A percentile compares a stretch with the other conserved stretches of the same genome.
Evolutionary conservation across 768 basidiomycete genomes (phyloP).

Genomic region (Leccinum subgranulosum): DNA sequence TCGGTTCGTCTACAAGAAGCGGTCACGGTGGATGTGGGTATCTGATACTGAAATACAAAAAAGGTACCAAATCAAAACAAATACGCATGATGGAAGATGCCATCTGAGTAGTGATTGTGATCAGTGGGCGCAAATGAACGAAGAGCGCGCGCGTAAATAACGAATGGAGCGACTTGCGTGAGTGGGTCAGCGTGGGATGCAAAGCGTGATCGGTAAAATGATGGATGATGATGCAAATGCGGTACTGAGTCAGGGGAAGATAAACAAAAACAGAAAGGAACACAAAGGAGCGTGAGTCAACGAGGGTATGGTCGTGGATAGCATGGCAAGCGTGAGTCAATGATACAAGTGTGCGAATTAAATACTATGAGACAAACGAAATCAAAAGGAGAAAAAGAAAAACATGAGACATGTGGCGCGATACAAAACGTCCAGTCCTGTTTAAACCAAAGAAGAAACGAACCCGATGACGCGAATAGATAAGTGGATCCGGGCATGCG

Average conservation of each 20-base stretch:
- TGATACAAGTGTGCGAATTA: constrained; percentile 29
- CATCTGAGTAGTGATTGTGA: neutral
- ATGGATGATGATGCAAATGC: neutral
- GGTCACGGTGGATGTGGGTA: neutral
- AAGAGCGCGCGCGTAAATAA: neutral
- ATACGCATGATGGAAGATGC: constrained; percentile 1
- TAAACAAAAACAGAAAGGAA: neutral
- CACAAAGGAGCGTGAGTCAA: constrained; percentile 5
- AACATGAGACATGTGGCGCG: neutral
- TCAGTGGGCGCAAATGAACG: neutral
- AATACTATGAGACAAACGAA: constrained; percentile 24
- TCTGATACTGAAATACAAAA: neutral
- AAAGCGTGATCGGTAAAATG: constrained; percentile 1
- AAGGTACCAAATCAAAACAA: neutral
- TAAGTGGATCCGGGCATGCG: constrained; percentile 10
- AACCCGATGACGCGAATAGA: constrained; percentile 2
- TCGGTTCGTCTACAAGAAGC: constrained; percentile 4
- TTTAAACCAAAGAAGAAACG: constrained; percentile 4
- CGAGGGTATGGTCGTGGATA: constrained; percentile 2
- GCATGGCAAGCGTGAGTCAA: constrained; percentile 1
- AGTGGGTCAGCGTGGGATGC: constrained; percentile 3
- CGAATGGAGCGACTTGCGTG: neutral
- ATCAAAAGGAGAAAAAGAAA: neutral
- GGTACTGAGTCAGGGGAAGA: neutral
- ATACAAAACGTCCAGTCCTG: constrained; percentile 14